These are phyloP conservation scores for Verticillium tricorpus DNA, from an alignment of 2,329 filamentous ascomycete genomes.

Conservation along the genomic window DNA sequence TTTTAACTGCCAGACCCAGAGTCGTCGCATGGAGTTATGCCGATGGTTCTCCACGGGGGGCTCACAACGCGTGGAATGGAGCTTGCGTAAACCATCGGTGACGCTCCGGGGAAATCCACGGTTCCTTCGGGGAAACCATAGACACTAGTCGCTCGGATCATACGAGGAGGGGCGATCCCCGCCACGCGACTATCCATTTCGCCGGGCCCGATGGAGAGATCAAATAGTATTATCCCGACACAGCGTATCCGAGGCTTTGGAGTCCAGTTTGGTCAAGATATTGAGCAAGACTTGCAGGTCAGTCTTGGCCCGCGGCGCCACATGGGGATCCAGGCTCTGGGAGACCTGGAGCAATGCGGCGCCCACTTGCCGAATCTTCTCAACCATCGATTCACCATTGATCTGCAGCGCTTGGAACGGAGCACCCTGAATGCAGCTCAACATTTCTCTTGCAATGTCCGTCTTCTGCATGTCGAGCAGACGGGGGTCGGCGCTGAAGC, in stretches of 20 bases:
- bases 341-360: conserved; percentile 32
- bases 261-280: conserved; percentile 34
- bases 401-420: conserved; percentile 37
- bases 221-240: not conserved
- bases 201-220: not conserved
- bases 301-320: conserved; percentile 29
- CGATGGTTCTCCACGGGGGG: not conserved
- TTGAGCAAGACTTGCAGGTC: conserved; percentile 36
- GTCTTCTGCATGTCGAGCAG: conserved; percentile 23
- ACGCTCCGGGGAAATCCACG: not conserved
- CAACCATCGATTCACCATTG: conserved; percentile 35
- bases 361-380: conserved; percentile 34
- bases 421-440: conserved; percentile 32
- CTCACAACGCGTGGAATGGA: too few species aligned
- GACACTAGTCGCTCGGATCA: not conserved
- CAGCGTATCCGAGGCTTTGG: conserved; percentile 33
- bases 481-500: not conserved
- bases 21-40: not conserved
- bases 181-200: not conserved
- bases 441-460: conserved; percentile 38
- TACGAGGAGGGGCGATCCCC: not conserved
- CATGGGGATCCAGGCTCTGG: conserved; percentile 28
- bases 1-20: not conserved
- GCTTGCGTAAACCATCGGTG: too few species aligned
- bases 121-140: not conserved